Evolutionary conservation across 2,329 filamentous ascomycete genomes (phyloP), one percentile per base, ranked within the genome.

Genomic region (Eurotiales sp.): DNA sequence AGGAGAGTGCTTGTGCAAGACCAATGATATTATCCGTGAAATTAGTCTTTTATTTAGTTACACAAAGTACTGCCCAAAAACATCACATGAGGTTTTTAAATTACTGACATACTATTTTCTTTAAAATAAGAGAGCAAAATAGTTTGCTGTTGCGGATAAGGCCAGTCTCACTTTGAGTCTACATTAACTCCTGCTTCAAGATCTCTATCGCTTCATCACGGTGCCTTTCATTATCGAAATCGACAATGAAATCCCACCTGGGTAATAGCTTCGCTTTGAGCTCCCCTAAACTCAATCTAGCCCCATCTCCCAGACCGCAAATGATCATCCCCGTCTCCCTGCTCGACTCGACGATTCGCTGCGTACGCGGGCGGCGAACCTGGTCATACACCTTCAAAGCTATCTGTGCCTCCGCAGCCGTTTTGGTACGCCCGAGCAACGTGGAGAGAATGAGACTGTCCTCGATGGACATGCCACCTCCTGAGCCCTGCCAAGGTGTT

Each of bases 361-460:
- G 72, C 5, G 67, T 70, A 12, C 76, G 61, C 14, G 72, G 66
- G 4, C 76, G 64, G 1, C 79, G 65, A 6, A 72, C 64, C 17
- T 58, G 61, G 50, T 81, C 76, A 37, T 75, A 81, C 0, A 70
- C 70, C 8, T 65, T 63, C 48, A 81, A 79, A 0, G 66, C 77
- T 0, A 61, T 44, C 19, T n/a, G 37, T 15, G 44, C 37, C 14
- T 41, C 50, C 8, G 37, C 8, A 34, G 29, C 29, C 8, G 22
- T 52, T 36, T 43, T 52, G 12, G 36, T 17, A 1, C 25, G 51
- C 2, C 55, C 58, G 39, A 71, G 61, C 2, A 72, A 58, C 12
- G 60, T 55, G 10, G 62, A 59, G 5, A 71, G 59, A 7, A 71
- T 62, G 0, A 65, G 59, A 1, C 62, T 63, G 46, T 72, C 68